A percentile compares a stretch with the other conserved stretches of the same genome.
phyloP scores from a whole-genome alignment of 2,329 filamentous ascomycete genomes.

The Pestalotiopsis sp. region DNA sequence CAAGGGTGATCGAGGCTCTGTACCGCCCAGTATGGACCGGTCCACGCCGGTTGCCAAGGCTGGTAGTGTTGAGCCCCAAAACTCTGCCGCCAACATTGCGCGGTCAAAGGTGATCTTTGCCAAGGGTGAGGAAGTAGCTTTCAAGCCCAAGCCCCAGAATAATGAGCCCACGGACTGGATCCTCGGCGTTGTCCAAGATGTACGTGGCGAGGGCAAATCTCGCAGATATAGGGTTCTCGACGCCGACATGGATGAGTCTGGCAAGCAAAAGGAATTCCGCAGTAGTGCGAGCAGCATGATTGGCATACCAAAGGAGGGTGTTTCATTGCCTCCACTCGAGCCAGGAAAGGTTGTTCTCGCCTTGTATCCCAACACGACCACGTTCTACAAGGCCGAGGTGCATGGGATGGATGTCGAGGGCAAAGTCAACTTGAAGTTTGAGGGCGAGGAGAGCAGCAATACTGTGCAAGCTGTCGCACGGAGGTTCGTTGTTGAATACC shows the following conservation, averaged over 20 bases:
- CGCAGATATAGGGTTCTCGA: constrained; percentile 80
- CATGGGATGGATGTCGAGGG: constrained; percentile 65
- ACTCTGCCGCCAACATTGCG: constrained; percentile 37
- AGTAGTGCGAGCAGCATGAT: constrained; percentile 78
- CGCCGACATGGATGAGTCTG: constrained; percentile 73
- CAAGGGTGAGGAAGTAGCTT: constrained; percentile 68
- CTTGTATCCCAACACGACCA: constrained; percentile 81
- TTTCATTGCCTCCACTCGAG: constrained; percentile 62
- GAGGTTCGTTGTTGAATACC: constrained; percentile 76
- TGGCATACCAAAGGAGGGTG: constrained; percentile 64
- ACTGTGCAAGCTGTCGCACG: constrained; percentile 77
- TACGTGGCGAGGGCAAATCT: constrained; percentile 76
- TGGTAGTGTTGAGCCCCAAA: constrained; percentile 56
- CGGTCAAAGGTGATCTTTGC: constrained; percentile 59
- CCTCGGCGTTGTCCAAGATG: constrained; percentile 75
- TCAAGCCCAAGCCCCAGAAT: constrained; percentile 59
- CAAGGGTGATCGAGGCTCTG: constrained; percentile 51
- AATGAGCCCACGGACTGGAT: constrained; percentile 67
- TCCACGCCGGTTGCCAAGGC: constrained; percentile 35
- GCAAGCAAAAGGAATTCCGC: constrained; percentile 69
- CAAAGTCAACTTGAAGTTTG: constrained; percentile 72
- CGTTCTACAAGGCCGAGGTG: constrained; percentile 83
- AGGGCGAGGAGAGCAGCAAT: constrained; percentile 75
- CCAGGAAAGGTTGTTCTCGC: constrained; percentile 75
- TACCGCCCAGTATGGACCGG: constrained; percentile 55